Base-by-base conservation (phyloP, 2,329 filamentous ascomycete species). In the Diplodia seriata region DNA sequence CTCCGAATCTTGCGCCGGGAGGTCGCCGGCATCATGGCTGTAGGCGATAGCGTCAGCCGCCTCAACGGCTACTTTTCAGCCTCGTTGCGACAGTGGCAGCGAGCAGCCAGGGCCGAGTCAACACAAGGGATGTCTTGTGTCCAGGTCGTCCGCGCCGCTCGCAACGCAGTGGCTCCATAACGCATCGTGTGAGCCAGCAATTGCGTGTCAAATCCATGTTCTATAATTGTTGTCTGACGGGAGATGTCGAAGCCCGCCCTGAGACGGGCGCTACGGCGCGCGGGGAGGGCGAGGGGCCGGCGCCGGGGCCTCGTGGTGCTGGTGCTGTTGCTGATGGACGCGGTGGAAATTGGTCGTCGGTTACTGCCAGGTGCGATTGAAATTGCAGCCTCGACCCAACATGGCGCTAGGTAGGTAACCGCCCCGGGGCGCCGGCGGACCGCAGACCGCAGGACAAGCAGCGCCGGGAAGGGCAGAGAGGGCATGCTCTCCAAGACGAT, bases 151-250 rank as follows among this genome's bases (percentile, higher is more conserved):
- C 36, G 36, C 36, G 57, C 57, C 51, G 59, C 40, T 50, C 43
- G 43, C 51, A 51, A 50, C 59, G 56, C 36, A 61, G 49, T 61
- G 40, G 23, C 26, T 36, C 56, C 40, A 47, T 40, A 33, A n/a
- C 15, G 47, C 26, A 51, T 63, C 47, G 49, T 51, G 57, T 51
- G 43, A 38, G 31, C 57, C 57, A 43, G 26, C 47, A 26, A 61
- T 40, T 12, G 23, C 20, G 33, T 9, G 36, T 40, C 33, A 43
- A 43, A 23, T 47, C 18, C 47, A 33, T 26, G 36, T 12, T 14
- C 36, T 61, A 31, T 38, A 49, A 61, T 50, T 63, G 47, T 51
- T 63, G 59, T 61, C 57, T 49, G 57, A 20, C 53, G 53, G 53
- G 31, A 49, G 23, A 36, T 33, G 40, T 49, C 57, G 57, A 61